Evolutionary conservation across 306 rosid species (phyloP).

Genomic region (Betula pendula): DNA sequence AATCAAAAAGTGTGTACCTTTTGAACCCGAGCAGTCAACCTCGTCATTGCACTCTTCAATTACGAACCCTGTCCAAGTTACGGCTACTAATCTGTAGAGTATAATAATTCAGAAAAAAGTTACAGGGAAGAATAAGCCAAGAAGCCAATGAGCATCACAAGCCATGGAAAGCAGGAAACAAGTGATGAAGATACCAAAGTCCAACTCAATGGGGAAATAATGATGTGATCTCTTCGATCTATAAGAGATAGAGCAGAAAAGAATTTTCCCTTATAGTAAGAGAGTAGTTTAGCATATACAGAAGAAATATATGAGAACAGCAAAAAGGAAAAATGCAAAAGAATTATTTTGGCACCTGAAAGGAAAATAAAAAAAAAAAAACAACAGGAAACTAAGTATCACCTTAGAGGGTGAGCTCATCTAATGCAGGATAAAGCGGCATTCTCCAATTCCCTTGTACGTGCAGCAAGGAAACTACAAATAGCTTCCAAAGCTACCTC

Average conservation of each 20-base stretch:
- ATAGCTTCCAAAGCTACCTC: constrained; percentile 97
- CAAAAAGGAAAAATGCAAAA: neutral
- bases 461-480: constrained; percentile 95
- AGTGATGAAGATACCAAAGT: constrained; percentile 6
- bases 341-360: too few species aligned
- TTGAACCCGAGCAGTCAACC: constrained; percentile 97
- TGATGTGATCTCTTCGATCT: neutral
- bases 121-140: neutral
- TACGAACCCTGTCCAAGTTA: constrained; percentile 96
- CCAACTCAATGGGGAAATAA: neutral
- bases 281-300: neutral
- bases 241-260: neutral
- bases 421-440: constrained; percentile 95
- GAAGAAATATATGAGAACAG: neutral
- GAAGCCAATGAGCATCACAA: neutral
- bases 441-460: constrained; percentile 86
- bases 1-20: constrained; percentile 54
- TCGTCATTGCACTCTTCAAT: constrained; percentile 94
- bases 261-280: neutral
- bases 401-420: constrained; percentile 95
- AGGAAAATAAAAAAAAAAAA: neutral
- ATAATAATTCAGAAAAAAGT: constrained; percentile 22
- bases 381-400: constrained; percentile 17
- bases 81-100: constrained; percentile 82
- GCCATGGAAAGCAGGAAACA: neutral